These are phyloP conservation scores for Neoboletus magnificus DNA, from an alignment of 768 basidiomycete genomes.

Conservation along the genomic window DNA sequence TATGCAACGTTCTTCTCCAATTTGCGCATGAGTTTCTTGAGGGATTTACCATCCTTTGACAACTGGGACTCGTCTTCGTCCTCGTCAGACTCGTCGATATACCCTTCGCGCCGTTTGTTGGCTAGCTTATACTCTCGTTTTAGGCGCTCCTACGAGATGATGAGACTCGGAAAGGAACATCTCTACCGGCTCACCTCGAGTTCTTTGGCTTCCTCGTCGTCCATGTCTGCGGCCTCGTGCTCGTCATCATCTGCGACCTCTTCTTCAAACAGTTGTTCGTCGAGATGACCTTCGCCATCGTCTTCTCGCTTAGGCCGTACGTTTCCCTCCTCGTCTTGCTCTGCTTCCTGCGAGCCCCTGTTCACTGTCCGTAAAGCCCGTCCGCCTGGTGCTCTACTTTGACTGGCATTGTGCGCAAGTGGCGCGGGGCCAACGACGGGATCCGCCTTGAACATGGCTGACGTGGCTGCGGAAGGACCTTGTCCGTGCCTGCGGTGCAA, in stretches of 20 bases:
- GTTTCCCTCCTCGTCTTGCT: constrained; percentile 65
- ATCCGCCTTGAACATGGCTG: constrained; percentile 69
- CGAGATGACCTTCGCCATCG: constrained; percentile 76
- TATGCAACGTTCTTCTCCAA: constrained; percentile 80
- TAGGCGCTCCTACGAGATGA: constrained; percentile 60
- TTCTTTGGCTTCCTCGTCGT: constrained; percentile 85
- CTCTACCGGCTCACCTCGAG: constrained; percentile 53
- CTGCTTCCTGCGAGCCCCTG: constrained; percentile 56
- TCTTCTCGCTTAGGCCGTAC: constrained; percentile 54
- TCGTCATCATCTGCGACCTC: constrained; percentile 89
- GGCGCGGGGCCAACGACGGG: constrained; percentile 43
- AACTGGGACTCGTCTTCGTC: constrained; percentile 57
- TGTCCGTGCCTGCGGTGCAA: constrained; percentile 59
- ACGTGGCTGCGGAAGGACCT: constrained; percentile 56
- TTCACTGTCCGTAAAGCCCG: constrained; percentile 65
- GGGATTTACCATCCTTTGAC: constrained; percentile 69
- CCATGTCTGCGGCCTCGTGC: constrained; percentile 63
- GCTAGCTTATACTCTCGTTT: constrained; percentile 79
- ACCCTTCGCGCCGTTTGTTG: constrained; percentile 68
- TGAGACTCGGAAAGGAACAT: not conserved
- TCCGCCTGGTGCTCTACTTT: constrained; percentile 69
- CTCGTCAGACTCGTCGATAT: constrained; percentile 74
- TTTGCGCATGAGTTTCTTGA: constrained; percentile 84
- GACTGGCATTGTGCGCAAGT: constrained; percentile 46
- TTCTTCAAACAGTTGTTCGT: constrained; percentile 80